Evolutionary conservation across 1,139 yeast species (phyloP).

Genomic region (Debaryomycetaceae sp.): DNA sequence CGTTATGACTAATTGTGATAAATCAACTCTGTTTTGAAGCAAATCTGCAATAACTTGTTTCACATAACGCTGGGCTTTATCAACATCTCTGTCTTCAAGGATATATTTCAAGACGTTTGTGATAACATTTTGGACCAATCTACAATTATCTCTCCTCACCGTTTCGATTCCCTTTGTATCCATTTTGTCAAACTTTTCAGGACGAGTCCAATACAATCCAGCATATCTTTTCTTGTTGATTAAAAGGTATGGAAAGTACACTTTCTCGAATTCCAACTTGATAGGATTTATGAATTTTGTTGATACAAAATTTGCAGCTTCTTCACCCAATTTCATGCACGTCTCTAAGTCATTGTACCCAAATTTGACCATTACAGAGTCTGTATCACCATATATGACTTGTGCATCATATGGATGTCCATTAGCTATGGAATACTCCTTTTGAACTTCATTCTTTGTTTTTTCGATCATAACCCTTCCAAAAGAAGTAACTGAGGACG

Average conservation of each 20-base stretch:
- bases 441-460: slow-evolving; percentile 84
- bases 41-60: slow-evolving; percentile 87
- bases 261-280: slow-evolving; percentile 94
- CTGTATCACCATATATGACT: slow-evolving; percentile 98
- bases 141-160: slow-evolving; percentile 95
- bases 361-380: slow-evolving; percentile 98
- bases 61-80: slow-evolving; percentile 80
- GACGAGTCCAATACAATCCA: slow-evolving; percentile 92
- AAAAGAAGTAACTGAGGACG: slow-evolving; percentile 92
- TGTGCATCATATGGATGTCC: slow-evolving; percentile 82
- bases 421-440: slow-evolving; percentile 69
- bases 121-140: slow-evolving; percentile 90
- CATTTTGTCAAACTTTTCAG: slow-evolving; percentile 90
- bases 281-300: slow-evolving; percentile 79
- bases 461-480: slow-evolving; percentile 97
- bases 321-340: slow-evolving; percentile 90
- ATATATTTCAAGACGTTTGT: slow-evolving; percentile 86
- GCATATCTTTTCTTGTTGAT: slow-evolving; percentile 97
- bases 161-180: slow-evolving; percentile 99
- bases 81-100: slow-evolving; percentile 85
- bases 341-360: slow-evolving; percentile 79
- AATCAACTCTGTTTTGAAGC: slow-evolving; percentile 85
- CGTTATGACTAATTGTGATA: slow-evolving; percentile 90
- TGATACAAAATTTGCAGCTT: slow-evolving; percentile 89
- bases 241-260: slow-evolving; percentile 88